Evolutionary conservation across 2,329 filamentous ascomycete genomes (phyloP), one percentile per base, ranked within the genome.

Genomic region (Coccinonectria pachysandricola): DNA sequence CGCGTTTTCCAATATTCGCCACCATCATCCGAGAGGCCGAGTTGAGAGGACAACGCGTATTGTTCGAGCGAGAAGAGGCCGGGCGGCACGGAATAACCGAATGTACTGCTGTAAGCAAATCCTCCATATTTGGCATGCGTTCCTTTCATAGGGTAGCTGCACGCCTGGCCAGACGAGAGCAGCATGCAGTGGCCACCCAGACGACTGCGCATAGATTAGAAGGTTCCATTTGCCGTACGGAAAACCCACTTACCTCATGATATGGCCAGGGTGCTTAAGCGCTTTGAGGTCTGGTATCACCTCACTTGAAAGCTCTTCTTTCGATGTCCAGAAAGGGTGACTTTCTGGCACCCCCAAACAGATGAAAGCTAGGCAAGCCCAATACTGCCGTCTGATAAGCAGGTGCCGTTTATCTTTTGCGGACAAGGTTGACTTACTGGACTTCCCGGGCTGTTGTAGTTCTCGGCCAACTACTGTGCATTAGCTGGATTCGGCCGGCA

Each of bases 41-140:
- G 66, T 42, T 83, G 78, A 4, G 75, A 82, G 30, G 83, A 80
- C 2, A 83, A 69, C 0, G 80, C 78, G 46, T 78, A 82, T 45
- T 85, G 80, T 49, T 85, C 79, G 2, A 87, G 67, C 1, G 77
- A 77, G 51, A 84, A 82, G 11, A 75, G 67, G 0, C 82, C 81
- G 0, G 80, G 81, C 0, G 81, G 79, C 0, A 86, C 81, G 0
- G 76, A 82, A 56, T 86, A 87, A 12, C 67, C 79, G 49, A 82
- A 87, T 1, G 77, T 71, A 27, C 77, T 76, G 45, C 74, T 80
- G 54, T 87, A 87, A 5, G 79, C 79, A 47, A 87, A 86, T 33
- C 73, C 70, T 23, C 81, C 81, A 51, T 87, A 87, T 46, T 87
- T 87, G 35, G 81, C 79, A 50, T 87, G 80, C 0, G 80, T 83